A percentile compares a stretch with the other conserved stretches of the same genome.
phyloP scores from a whole-genome alignment of 2,329 filamentous ascomycete genomes.

The Clarireedia homoeocarpa region DNA sequence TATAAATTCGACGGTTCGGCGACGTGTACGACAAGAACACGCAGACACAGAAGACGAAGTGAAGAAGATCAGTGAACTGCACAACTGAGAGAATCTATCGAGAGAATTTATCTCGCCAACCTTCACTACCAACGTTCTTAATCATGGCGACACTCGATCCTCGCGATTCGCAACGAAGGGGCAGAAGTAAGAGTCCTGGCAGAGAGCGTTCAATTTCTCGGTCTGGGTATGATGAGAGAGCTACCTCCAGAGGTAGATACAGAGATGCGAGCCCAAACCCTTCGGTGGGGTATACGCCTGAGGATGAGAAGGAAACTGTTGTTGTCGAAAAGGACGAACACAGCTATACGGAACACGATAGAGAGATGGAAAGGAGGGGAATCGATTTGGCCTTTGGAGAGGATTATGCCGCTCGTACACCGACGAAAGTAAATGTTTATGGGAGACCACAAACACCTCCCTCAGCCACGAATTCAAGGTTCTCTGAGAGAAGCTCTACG shows the following conservation, averaged over 20 bases:
- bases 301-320: not conserved
- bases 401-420: conserved; percentile 1
- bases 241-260: conserved; percentile 10
- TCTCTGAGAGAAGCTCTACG: too few species aligned
- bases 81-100: too few species aligned
- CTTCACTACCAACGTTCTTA: not conserved
- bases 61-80: too few species aligned
- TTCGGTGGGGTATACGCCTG: not conserved
- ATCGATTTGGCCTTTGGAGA: conserved; percentile 4
- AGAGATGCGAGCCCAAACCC: not conserved
- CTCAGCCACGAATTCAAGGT: not conserved
- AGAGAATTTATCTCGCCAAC: too few species aligned
- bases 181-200: conserved; percentile 26
- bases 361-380: not conserved
- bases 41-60: too few species aligned
- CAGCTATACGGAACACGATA: not conserved
- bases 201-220: conserved; percentile 20
- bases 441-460: not conserved
- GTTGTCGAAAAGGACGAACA: not conserved
- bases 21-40: too few species aligned
- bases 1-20: too few species aligned
- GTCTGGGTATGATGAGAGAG: conserved; percentile 11
- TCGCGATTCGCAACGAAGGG: conserved; percentile 22
- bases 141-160: conserved; percentile 27
- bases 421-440: conserved; percentile 6